Percentiles rank a stretch among this genome's conserved stretches.
These are phyloP conservation scores for Aspergillus heteromorphus DNA, from an alignment of 495 filamentous ascomycete genomes.

Conservation along the genomic window DNA sequence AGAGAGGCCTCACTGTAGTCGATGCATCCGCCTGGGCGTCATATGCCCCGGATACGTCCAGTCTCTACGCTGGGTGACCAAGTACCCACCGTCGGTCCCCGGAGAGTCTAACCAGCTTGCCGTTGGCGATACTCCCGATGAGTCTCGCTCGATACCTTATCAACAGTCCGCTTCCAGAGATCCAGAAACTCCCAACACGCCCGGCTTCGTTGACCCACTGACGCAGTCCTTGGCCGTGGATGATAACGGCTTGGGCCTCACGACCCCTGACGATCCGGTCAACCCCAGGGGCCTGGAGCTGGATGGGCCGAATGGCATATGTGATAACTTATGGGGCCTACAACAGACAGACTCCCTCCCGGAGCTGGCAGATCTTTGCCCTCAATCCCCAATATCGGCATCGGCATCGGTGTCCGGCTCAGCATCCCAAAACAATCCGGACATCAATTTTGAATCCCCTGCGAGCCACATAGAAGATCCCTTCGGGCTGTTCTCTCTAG, in stretches of 20 bases:
- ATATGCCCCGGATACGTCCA: slow-evolving; percentile 51
- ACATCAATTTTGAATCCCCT: slow-evolving; percentile 24
- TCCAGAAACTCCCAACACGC: slow-evolving; percentile 3
- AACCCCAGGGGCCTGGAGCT: slow-evolving; percentile 12
- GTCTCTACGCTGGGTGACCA: slow-evolving; percentile 50
- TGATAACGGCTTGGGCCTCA: slow-evolving; percentile 1
- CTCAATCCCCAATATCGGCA: slow-evolving; percentile 15
- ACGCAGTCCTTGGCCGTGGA: background rate
- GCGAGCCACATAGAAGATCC: slow-evolving; percentile 21
- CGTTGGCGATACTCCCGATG: background rate
- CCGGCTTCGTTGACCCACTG: slow-evolving; percentile 1
- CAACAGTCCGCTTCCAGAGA: background rate
- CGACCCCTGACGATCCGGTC: slow-evolving; percentile 2
- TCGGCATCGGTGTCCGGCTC: slow-evolving; percentile 19
- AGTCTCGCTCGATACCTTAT: background rate
- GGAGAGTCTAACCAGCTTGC: slow-evolving; percentile 18
- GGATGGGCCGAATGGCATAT: slow-evolving; percentile 18
- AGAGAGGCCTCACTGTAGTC: slow-evolving; percentile 45
- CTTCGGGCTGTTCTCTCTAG: slow-evolving; percentile 29
- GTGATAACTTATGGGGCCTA: slow-evolving; percentile 35
- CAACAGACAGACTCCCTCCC: slow-evolving; percentile 28
- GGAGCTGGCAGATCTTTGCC: slow-evolving; percentile 31
- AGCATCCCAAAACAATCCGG: slow-evolving; percentile 11
- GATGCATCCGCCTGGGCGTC: slow-evolving; percentile 46
- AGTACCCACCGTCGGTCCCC: slow-evolving; percentile 29